Evolutionary conservation across 305 asterid genomes (phyloP).

Genomic region (Ilex paraguariensis): DNA sequence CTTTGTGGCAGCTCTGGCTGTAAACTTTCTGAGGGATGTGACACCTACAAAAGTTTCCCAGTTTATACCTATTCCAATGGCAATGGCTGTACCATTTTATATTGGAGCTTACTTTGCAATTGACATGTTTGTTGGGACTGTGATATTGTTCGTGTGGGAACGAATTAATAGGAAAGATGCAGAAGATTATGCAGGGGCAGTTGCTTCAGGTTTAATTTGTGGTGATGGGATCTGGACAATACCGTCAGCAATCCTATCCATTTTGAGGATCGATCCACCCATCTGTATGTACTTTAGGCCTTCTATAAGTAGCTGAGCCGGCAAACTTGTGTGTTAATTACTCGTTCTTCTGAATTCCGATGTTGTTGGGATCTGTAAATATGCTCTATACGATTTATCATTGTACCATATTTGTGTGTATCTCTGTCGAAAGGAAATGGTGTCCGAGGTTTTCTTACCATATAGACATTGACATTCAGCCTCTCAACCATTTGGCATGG

Average conservation of each 20-base stretch:
- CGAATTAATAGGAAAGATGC: slow-evolving; percentile 59
- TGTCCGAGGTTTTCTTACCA: too few relatives aligned
- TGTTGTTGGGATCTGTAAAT: slow-evolving; percentile 17
- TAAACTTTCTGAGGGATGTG: slow-evolving; percentile 70
- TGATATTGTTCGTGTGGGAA: slow-evolving; percentile 84
- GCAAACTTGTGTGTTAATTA: slow-evolving; percentile 1
- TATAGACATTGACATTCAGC: too few relatives aligned
- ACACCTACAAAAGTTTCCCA: slow-evolving; percentile 49
- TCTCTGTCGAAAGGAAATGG: background rate
- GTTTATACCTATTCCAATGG: slow-evolving; percentile 94
- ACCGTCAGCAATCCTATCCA: slow-evolving; percentile 90
- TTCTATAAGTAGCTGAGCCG: slow-evolving; percentile 41
- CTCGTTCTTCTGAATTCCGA: slow-evolving; percentile 1
- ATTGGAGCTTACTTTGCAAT: slow-evolving; percentile 96
- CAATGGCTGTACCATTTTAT: slow-evolving; percentile 92
- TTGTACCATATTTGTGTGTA: background rate
- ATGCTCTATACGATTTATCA: background rate
- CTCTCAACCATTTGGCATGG: too few relatives aligned
- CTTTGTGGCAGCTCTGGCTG: slow-evolving; percentile 64
- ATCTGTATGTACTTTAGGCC: slow-evolving; percentile 94
- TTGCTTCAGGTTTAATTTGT: slow-evolving; percentile 90
- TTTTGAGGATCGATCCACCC: slow-evolving; percentile 82
- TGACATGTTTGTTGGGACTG: slow-evolving; percentile 94
- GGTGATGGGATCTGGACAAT: slow-evolving; percentile 97
- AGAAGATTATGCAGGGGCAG: slow-evolving; percentile 83